Evolutionary conservation across 2,329 filamentous ascomycete genomes (phyloP).

Genomic region (Emericellopsis cladophorae): DNA sequence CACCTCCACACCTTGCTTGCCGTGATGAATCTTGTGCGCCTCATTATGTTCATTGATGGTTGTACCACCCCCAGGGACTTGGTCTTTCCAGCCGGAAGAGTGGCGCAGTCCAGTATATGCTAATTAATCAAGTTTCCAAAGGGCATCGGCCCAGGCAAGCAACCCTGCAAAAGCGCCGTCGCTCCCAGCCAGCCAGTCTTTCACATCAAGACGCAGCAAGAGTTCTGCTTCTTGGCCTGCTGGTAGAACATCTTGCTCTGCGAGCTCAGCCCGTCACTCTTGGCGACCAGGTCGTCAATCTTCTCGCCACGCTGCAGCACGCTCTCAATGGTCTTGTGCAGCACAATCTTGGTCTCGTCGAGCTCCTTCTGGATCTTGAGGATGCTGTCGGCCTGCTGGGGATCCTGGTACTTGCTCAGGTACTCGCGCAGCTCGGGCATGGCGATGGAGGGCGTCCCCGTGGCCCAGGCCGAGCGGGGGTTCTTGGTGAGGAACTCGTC

Average conservation of each 20-base stretch:
- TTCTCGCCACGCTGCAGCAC: constrained; percentile 86
- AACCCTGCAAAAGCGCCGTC: too few species aligned
- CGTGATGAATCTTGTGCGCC: not conserved
- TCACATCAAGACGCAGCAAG: constrained; percentile 61
- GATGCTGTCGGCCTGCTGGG: constrained; percentile 79
- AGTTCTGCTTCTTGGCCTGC: constrained; percentile 71
- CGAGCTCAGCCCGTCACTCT: constrained; percentile 80
- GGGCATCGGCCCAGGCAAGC: too few species aligned
- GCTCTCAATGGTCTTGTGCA: constrained; percentile 93
- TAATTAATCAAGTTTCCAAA: too few species aligned
- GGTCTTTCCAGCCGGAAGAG: too few species aligned
- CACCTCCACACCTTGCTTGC: too few species aligned
- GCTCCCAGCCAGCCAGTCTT: not conserved
- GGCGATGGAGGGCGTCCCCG: constrained; percentile 36
- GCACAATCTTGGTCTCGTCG: constrained; percentile 91
- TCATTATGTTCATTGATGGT: not conserved
- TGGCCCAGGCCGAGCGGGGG: constrained; percentile 56
- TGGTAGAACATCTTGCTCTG: constrained; percentile 98
- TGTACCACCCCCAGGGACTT: not conserved
- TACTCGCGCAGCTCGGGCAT: constrained; percentile 75
- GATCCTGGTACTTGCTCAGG: constrained; percentile 65
- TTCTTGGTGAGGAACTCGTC: constrained; percentile 76
- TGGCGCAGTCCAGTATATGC: too few species aligned
- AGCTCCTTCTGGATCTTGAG: constrained; percentile 93
- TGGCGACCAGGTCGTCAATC: constrained; percentile 85